Evolutionary conservation across 306 rosid genomes (phyloP).

Genomic region (Castanopsis chinensis): DNA sequence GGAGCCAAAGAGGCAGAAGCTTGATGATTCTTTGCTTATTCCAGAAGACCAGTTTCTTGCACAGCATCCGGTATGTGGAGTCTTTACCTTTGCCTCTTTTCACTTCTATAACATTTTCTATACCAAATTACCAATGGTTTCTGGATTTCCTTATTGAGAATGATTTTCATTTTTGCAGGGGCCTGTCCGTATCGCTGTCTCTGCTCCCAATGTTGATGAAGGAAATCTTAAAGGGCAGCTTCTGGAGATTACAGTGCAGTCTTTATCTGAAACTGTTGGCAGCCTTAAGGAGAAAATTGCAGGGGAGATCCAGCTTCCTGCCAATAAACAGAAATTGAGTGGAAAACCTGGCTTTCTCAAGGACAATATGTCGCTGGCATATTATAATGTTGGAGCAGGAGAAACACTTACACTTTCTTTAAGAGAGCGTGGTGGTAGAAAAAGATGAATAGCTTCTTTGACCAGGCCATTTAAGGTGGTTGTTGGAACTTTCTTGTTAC

Average conservation of each 20-base stretch:
- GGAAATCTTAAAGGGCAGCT: slow-evolving; percentile 89
- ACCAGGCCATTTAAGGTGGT: slow-evolving; percentile 41
- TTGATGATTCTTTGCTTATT: slow-evolving; percentile 75
- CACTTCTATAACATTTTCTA: background rate
- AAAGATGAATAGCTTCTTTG: slow-evolving; percentile 53
- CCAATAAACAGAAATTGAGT: slow-evolving; percentile 96
- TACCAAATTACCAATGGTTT: background rate
- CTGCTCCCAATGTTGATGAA: slow-evolving; percentile 88
- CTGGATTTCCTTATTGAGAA: slow-evolving; percentile 2
- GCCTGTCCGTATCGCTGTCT: slow-evolving; percentile 60
- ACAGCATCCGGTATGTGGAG: slow-evolving; percentile 65
- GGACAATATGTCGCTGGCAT: slow-evolving; percentile 90
- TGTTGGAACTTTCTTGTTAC: slow-evolving; percentile 42
- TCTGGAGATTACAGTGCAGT: slow-evolving; percentile 76
- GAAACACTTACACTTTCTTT: slow-evolving; percentile 67
- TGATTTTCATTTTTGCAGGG: slow-evolving; percentile 49
- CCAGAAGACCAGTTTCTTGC: slow-evolving; percentile 93
- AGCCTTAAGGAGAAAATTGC: slow-evolving; percentile 92
- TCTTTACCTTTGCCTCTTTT: slow-evolving; percentile 7
- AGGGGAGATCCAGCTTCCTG: slow-evolving; percentile 95
- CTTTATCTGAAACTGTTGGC: slow-evolving; percentile 83
- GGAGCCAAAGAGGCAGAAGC: slow-evolving; percentile 89
- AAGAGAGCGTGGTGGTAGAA: slow-evolving; percentile 99
- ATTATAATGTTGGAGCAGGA: slow-evolving; percentile 82
- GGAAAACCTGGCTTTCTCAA: slow-evolving; percentile 97